Conservation (phyloP, 345 rosid species). For the Rhodamnia argentea region DNA sequence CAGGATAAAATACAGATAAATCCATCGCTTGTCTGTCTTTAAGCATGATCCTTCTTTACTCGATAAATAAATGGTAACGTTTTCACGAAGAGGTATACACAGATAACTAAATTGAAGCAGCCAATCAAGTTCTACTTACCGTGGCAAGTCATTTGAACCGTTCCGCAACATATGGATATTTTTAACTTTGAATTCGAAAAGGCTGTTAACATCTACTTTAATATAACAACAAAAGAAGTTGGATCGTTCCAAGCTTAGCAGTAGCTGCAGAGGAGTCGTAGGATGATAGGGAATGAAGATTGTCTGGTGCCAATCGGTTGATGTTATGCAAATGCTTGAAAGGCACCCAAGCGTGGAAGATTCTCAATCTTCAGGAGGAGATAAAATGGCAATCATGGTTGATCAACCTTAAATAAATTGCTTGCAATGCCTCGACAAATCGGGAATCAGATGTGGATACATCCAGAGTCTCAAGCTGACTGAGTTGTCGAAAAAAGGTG, state of each 20-base stretch:
- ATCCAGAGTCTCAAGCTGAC: too few species aligned
- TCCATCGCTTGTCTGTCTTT: neutral
- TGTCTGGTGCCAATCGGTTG: neutral
- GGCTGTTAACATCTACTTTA: neutral
- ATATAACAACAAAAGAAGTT: neutral
- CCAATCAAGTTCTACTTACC: neutral
- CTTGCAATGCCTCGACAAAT: neutral
- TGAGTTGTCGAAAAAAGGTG: neutral
- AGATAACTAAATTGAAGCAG: neutral
- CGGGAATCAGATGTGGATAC: neutral
- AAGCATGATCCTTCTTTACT: neutral
- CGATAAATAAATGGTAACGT: neutral
- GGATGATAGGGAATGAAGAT: neutral
- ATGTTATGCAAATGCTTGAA: neutral
- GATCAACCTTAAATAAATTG: neutral
- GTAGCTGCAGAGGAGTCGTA: neutral
- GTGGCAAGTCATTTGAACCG: neutral
- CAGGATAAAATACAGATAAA: neutral
- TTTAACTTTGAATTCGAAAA: neutral
- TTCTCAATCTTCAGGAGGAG: neutral
- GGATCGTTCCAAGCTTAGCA: neutral
- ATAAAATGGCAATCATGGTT: neutral
- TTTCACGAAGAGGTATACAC: neutral
- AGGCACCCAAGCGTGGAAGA: neutral
- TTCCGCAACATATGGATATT: neutral